Conservation (phyloP, 31 red algal genomes). For the Asparagopsis taxiformis region DNA sequence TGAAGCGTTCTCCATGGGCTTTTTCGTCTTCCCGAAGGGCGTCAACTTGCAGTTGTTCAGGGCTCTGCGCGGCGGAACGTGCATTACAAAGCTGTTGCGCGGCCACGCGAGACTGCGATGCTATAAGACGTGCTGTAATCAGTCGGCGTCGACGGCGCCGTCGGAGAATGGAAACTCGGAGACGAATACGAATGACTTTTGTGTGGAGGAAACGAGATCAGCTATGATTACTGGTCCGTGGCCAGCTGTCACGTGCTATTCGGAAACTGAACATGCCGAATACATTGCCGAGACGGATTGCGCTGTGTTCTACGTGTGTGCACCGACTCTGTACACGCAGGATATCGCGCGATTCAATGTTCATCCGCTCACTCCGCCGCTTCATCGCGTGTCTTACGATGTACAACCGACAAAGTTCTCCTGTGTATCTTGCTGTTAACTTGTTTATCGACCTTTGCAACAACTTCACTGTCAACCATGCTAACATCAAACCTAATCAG, state of each 20-base stretch:
- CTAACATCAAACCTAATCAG: neutral
- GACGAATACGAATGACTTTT: neutral
- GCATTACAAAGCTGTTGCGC: slow-evolving; percentile 19
- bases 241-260: slow-evolving; percentile 24
- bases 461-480: neutral
- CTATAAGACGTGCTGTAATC: slow-evolving; percentile 6
- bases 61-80: slow-evolving; percentile 6
- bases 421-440: slow-evolving; percentile 15
- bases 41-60: slow-evolving; percentile 28
- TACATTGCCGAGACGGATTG: slow-evolving; percentile 34
- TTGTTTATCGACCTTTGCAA: neutral
- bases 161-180: neutral
- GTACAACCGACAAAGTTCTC: slow-evolving; percentile 5
- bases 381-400: slow-evolving; percentile 4
- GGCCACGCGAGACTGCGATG: slow-evolving; percentile 23
- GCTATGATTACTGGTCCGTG: slow-evolving; percentile 30
- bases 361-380: slow-evolving; percentile 10
- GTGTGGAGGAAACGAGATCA: slow-evolving; percentile 15
- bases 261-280: slow-evolving; percentile 16
- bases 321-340: slow-evolving; percentile 7
- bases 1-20: slow-evolving; percentile 39
- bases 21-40: slow-evolving; percentile 21
- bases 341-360: slow-evolving; percentile 11
- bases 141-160: neutral
- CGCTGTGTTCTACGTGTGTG: slow-evolving; percentile 30